Evolutionary conservation across 2,329 filamentous ascomycete species (phyloP).

Genomic region (Fusarium ramigenum): DNA sequence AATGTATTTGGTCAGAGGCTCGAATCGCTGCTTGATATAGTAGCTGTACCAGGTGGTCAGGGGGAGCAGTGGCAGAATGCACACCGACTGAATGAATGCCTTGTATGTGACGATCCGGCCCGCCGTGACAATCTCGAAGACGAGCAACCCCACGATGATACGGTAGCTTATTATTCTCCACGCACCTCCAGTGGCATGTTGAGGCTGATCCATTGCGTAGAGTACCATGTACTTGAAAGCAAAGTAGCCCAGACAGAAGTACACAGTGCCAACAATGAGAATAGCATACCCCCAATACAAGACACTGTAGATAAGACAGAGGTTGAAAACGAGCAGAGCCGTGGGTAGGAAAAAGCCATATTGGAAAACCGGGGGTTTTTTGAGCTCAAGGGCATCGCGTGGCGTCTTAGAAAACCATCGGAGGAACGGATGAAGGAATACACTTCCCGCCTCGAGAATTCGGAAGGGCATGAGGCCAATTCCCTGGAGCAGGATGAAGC

Average conservation of each 20-base stretch:
- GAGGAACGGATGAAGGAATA: slow-evolving; percentile 83
- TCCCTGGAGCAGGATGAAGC: slow-evolving; percentile 92
- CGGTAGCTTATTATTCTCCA: slow-evolving; percentile 98
- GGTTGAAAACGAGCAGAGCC: slow-evolving; percentile 90
- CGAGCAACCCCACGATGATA: slow-evolving; percentile 82
- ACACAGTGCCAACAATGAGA: slow-evolving; percentile 82
- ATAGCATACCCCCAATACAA: slow-evolving; percentile 82
- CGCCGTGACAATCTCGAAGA: slow-evolving; percentile 92
- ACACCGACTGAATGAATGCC: slow-evolving; percentile 76
- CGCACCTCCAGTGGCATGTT: slow-evolving; percentile 90
- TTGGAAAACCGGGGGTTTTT: slow-evolving; percentile 85
- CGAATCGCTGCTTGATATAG: slow-evolving; percentile 82
- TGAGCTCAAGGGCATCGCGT: slow-evolving; percentile 84
- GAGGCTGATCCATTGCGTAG: slow-evolving; percentile 97
- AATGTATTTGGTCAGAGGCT: slow-evolving; percentile 91
- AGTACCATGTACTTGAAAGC: slow-evolving; percentile 97
- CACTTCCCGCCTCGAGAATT: slow-evolving; percentile 87
- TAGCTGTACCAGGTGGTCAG: slow-evolving; percentile 90
- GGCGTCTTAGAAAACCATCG: slow-evolving; percentile 85
- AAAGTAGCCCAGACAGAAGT: slow-evolving; percentile 85
- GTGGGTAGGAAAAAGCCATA: slow-evolving; percentile 97
- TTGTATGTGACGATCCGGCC: slow-evolving; percentile 81
- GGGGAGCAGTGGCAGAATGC: slow-evolving; percentile 79
- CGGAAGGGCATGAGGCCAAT: slow-evolving; percentile 94
- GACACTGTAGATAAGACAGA: slow-evolving; percentile 94